These are phyloP conservation scores for Brettanomyces custersianus DNA, from an alignment of 805 yeast genomes.

Conservation along the genomic window DNA sequence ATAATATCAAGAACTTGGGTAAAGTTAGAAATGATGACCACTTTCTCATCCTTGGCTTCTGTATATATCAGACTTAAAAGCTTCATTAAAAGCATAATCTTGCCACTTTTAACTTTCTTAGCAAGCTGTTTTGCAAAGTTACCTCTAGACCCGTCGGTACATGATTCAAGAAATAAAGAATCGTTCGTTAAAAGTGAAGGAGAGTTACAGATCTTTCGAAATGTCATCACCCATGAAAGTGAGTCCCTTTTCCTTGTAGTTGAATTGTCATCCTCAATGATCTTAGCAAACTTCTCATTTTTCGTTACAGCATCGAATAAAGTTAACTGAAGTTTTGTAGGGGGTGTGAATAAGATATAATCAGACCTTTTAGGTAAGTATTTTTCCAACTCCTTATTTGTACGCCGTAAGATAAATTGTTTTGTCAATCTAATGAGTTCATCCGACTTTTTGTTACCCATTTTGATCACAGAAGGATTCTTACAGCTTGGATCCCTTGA, in stretches of 20 bases:
- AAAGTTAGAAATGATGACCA: conserved; percentile 79
- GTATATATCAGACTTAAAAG: conserved; percentile 41
- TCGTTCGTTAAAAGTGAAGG: conserved; percentile 56
- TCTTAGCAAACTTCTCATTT: conserved; percentile 26
- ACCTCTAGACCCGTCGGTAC: conserved; percentile 9
- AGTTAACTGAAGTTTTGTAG: conserved; percentile 50
- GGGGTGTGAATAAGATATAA: conserved; percentile 66
- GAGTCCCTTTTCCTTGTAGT: conserved; percentile 24
- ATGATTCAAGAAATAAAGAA: conserved; percentile 27
- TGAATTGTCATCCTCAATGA: conserved; percentile 19
- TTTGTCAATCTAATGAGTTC: conserved; percentile 58
- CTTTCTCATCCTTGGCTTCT: conserved; percentile 47
- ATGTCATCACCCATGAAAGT: conserved; percentile 59
- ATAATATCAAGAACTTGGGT: conserved; percentile 80
- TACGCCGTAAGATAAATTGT: conserved; percentile 64
- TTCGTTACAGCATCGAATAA: conserved; percentile 44
- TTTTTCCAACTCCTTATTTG: conserved; percentile 43
- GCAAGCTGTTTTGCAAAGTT: conserved; percentile 22
- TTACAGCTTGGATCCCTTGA: conserved; percentile 61
- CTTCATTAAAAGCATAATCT: conserved; percentile 49
- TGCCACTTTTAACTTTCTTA: conserved; percentile 42
- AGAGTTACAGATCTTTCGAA: conserved; percentile 78
- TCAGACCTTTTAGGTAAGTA: conserved; percentile 73
- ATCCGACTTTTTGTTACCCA: conserved; percentile 56
- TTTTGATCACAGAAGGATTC: conserved; percentile 35